Base-by-base conservation (phyloP, 768 basidiomycete genomes). In the Russula sp. region DNA sequence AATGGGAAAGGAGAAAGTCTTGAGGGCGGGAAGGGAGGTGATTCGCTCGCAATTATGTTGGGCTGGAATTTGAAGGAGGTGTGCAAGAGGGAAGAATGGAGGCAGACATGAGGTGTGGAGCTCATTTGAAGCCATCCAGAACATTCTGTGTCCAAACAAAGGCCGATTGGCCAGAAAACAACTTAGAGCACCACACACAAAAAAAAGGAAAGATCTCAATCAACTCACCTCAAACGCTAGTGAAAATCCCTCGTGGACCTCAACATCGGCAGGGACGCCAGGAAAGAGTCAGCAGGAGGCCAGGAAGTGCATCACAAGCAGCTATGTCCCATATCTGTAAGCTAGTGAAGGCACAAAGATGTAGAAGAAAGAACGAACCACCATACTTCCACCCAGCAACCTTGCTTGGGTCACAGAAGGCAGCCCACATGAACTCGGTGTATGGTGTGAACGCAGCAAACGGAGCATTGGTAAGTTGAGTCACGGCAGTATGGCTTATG, bases 391-490 rank as follows among this genome's bases (percentile, higher is more conserved):
- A 83, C 34, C 64, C 72, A 18, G 68, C 66, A 16, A 79, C 61
- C 48, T 68, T 72, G 61, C 64, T 69, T 2, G 77, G 71, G 5
- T 73, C 43, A 63, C 83, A 84, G 68, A 84, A 84, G 16, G 82
- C 79, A 1, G 82, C 83, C 32, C 80, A 73, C 25, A 83, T 79
- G 67, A 84, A 80, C 67, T 81, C 73, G 0, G 79, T 75, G 56
- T 74, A 83, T 9, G 81, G 81, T 0, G 74, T 71, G 32, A 80
- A 73, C 18, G 63, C 70, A 11, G 72, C 57, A 46, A 81, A 68
- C 53, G 76, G 70, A 0, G 68, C 49, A 1, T 73, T 11, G 0
- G 78, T 56, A 43, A 77, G 58, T n/a, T 54, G 11, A 13, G 65
- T 71, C 53, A 73, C 69, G 10, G 7, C 13, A 14, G 25, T 36